phyloP scores from a whole-genome alignment of 257 asterid genomes.

The Sherardia arvensis region DNA sequence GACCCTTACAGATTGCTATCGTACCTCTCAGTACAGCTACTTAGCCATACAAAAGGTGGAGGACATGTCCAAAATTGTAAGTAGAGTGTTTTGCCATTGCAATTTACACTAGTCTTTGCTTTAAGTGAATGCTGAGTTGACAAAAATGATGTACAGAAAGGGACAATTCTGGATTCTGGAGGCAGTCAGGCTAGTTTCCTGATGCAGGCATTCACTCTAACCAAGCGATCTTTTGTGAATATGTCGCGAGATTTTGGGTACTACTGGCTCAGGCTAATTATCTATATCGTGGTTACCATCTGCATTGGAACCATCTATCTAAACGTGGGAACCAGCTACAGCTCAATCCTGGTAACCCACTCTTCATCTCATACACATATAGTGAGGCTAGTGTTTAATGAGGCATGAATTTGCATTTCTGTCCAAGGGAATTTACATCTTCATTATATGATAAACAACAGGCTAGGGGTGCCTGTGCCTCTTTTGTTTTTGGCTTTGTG shows the following conservation, averaged over 20 bases:
- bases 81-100: slow-evolving; percentile 10
- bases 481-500: slow-evolving; percentile 90
- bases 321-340: slow-evolving; percentile 87
- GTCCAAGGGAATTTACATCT: no score
- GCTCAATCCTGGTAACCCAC: slow-evolving; percentile 64
- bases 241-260: slow-evolving; percentile 99
- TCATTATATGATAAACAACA: no score
- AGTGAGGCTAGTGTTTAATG: no score
- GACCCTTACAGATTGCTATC: slow-evolving; percentile 49
- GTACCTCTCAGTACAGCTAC: slow-evolving; percentile 51
- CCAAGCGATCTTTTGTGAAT: slow-evolving; percentile 81
- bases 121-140: not conserved
- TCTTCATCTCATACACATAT: no score
- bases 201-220: slow-evolving; percentile 82
- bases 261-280: slow-evolving; percentile 95
- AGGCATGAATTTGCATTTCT: no score
- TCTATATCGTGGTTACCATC: slow-evolving; percentile 80
- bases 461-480: slow-evolving; percentile 98
- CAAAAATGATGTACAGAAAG: slow-evolving; percentile 9
- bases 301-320: slow-evolving; percentile 96
- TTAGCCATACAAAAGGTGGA: slow-evolving; percentile 65
- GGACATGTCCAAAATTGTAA: slow-evolving; percentile 83
- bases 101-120: no score
- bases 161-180: slow-evolving; percentile 92
- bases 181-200: slow-evolving; percentile 97